Percentiles rank a stretch among this genome's conserved stretches.
Evolutionary conservation across 345 rosid genomes (phyloP).

Genomic region (Lumnitzera littorea): DNA sequence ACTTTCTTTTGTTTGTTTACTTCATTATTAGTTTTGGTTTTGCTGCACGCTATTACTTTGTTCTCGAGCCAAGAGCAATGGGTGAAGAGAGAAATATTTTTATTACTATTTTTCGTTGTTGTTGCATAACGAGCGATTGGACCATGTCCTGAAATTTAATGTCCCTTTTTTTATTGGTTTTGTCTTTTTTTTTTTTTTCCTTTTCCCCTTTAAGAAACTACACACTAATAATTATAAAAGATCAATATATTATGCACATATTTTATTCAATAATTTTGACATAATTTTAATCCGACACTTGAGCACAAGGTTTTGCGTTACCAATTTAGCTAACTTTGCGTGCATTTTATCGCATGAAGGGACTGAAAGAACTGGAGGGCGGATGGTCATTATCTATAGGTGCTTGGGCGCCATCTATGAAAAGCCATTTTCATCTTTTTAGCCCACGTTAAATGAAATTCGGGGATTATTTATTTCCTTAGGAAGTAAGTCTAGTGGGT

Average conservation of each 20-base stretch:
- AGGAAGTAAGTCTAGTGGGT: constrained; percentile 4
- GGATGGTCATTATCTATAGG: neutral
- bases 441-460: too few relatives aligned
- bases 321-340: too few relatives aligned
- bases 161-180: neutral
- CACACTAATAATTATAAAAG: too few relatives aligned
- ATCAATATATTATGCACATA: too few relatives aligned
- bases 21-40: neutral
- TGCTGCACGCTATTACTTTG: constrained; percentile 2
- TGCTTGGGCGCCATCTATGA: too few relatives aligned
- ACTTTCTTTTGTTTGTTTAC: constrained; percentile 2
- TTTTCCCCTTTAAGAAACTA: too few relatives aligned
- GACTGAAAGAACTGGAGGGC: neutral
- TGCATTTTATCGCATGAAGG: too few relatives aligned
- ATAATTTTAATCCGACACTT: too few relatives aligned
- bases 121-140: too few relatives aligned
- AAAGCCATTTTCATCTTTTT: too few relatives aligned
- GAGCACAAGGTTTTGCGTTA: too few relatives aligned
- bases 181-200: neutral
- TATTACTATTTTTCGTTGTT: neutral
- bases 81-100: constrained; percentile 1
- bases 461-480: neutral
- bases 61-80: constrained; percentile 9
- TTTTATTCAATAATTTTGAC: neutral
- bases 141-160: neutral